phyloP scores from a whole-genome alignment of 345 rosid genomes.

The Raphanus raphanistrum region DNA sequence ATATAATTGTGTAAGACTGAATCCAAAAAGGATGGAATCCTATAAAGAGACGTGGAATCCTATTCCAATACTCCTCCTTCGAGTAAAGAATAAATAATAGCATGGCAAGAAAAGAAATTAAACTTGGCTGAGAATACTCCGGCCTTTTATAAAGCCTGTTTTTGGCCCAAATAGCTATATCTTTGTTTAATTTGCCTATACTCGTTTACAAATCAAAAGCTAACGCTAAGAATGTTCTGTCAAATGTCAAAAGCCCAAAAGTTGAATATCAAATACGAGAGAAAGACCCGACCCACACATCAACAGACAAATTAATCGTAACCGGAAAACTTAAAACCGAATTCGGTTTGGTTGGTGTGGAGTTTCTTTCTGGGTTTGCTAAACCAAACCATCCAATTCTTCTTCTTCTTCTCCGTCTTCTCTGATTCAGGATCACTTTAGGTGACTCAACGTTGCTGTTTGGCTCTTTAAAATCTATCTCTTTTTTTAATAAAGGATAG shows the following conservation, averaged over 20 bases:
- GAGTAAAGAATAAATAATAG: neutral
- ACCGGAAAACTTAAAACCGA: neutral
- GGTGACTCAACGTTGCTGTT: slow-evolving; percentile 2
- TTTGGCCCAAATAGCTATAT: slow-evolving; percentile 9
- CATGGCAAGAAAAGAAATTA: neutral
- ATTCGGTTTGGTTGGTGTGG: slow-evolving; percentile 10
- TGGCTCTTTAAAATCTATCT: neutral
- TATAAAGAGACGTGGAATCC: neutral
- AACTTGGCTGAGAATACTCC: neutral
- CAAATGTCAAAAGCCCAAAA: neutral
- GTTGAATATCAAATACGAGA: neutral
- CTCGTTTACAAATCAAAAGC: slow-evolving; percentile 1
- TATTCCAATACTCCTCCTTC: neutral
- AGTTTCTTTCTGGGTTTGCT: slow-evolving; percentile 14
- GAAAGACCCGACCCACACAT: neutral
- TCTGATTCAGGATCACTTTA: slow-evolving; percentile 10
- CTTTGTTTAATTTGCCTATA: neutral
- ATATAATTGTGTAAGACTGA: neutral
- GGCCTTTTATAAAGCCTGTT: neutral
- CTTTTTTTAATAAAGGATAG: neutral
- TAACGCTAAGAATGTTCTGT: neutral
- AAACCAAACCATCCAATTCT: slow-evolving; percentile 1
- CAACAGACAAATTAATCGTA: neutral
- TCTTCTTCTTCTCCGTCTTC: slow-evolving; percentile 18
- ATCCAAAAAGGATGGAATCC: neutral